Percentiles rank a stretch among this genome's conserved stretches.
Evolutionary conservation across 805 yeast species (phyloP).

Genomic region (Scheffersomyces ergatensis): DNA sequence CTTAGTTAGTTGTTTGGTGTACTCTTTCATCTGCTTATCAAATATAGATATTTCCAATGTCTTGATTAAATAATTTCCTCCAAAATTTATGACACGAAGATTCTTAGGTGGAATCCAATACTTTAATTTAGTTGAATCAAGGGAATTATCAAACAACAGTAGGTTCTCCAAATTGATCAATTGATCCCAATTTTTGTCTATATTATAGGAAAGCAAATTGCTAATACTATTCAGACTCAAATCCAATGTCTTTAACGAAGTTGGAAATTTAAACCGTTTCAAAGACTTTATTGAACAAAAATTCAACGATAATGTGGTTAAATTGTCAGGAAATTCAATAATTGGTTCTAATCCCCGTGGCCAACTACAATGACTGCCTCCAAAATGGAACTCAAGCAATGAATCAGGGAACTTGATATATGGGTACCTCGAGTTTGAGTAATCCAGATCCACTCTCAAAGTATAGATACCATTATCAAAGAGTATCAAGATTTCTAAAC

Average conservation of each 20-base stretch:
- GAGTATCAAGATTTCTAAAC: background rate
- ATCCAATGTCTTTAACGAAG: background rate
- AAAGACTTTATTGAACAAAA: background rate
- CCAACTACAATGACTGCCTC: background rate
- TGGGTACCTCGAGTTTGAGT: background rate
- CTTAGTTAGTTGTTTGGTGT: background rate
- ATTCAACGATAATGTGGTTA: background rate
- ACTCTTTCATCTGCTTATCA: background rate
- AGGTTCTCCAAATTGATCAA: background rate
- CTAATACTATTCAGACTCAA: background rate
- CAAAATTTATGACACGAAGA: background rate
- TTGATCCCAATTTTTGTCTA: background rate
- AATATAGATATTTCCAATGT: background rate
- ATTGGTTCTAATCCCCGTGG: background rate
- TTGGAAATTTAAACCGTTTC: background rate
- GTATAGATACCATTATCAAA: background rate
- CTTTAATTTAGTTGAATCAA: background rate
- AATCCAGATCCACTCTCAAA: background rate
- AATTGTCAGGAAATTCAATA: background rate
- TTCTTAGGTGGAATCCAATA: background rate
- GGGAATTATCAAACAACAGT: background rate
- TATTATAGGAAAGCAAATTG: background rate
- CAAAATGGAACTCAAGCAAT: background rate
- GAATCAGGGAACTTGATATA: background rate
- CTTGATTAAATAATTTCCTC: background rate